phyloP scores from a whole-genome alignment of 257 asterid species.

The Cordia subcordata region DNA sequence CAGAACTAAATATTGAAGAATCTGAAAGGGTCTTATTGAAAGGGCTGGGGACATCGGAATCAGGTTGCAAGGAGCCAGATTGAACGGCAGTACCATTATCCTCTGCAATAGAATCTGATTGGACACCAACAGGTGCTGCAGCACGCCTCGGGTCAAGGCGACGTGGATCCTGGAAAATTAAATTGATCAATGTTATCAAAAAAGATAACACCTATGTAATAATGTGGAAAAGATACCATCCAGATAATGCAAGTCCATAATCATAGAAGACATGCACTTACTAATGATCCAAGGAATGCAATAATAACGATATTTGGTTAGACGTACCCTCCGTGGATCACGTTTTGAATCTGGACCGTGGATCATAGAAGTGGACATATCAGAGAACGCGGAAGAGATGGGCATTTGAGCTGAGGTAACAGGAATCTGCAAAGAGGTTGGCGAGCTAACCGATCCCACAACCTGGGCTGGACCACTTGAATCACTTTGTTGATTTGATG shows the following conservation, averaged over 20 bases:
- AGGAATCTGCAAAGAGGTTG: conserved; percentile 32
- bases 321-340: conserved; percentile 95
- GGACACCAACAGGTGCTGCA: conserved; percentile 48
- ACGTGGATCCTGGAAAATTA: conserved; percentile 80
- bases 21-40: conserved; percentile 25
- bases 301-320: conserved; percentile 4
- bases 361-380: conserved; percentile 43
- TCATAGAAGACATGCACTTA: background rate
- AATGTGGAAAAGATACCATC: conserved; percentile 1
- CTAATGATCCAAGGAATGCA: background rate
- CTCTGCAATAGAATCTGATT: conserved; percentile 44
- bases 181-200: conserved; percentile 12
- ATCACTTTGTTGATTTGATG: conserved; percentile 40
- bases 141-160: conserved; percentile 91
- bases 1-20: conserved; percentile 32
- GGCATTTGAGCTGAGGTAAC: conserved; percentile 46
- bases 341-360: conserved; percentile 67
- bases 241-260: background rate
- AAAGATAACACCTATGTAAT: conserved; percentile 13
- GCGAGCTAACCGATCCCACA: conserved; percentile 54
- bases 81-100: conserved; percentile 41
- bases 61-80: conserved; percentile 35
- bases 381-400: conserved; percentile 41
- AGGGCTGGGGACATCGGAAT: conserved; percentile 41
- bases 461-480: conserved; percentile 36